A percentile compares a stretch with the other conserved stretches of the same genome.
phyloP scores from a whole-genome alignment of 208 protist genomes.

The Trypanosoma avium region DNA sequence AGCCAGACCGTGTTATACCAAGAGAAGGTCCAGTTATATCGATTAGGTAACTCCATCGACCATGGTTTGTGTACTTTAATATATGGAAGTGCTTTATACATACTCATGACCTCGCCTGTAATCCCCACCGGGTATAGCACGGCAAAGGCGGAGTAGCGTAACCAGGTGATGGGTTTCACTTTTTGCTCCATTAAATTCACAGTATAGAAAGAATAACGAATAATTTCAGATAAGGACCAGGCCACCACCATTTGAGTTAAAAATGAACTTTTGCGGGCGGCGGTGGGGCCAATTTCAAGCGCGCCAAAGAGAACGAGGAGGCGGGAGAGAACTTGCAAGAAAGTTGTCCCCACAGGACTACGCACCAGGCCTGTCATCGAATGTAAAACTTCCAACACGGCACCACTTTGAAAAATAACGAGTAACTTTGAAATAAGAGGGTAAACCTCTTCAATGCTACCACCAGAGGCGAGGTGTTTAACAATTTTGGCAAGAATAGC shows the following conservation, averaged over 20 bases:
- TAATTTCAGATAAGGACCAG: constrained; percentile 84
- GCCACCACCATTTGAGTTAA: constrained; percentile 80
- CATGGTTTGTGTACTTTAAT: constrained; percentile 62
- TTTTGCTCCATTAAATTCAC: constrained; percentile 52
- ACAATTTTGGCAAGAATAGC: constrained; percentile 57
- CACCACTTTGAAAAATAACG: constrained; percentile 80
- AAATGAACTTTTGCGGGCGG: constrained; percentile 40
- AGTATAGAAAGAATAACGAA: constrained; percentile 90
- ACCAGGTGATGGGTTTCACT: constrained; percentile 63
- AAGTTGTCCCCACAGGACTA: constrained; percentile 75
- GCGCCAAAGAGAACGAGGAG: constrained; percentile 83
- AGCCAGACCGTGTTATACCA: constrained; percentile 76
- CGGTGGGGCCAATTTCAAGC: constrained; percentile 63
- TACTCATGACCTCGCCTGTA: constrained; percentile 79
- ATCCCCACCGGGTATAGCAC: constrained; percentile 91
- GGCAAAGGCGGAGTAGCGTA: constrained; percentile 90
- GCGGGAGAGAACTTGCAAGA: constrained; percentile 86
- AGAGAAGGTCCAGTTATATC: constrained; percentile 78
- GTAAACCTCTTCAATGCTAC: constrained; percentile 51
- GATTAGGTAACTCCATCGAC: constrained; percentile 77
- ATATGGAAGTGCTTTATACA: constrained; percentile 74
- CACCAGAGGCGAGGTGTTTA: constrained; percentile 36
- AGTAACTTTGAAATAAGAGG: constrained; percentile 59
- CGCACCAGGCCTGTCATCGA: constrained; percentile 72
- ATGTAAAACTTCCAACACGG: constrained; percentile 83